Base-by-base conservation (phyloP, 179 eudicot genomes). In the Dionaea muscipula region DNA sequence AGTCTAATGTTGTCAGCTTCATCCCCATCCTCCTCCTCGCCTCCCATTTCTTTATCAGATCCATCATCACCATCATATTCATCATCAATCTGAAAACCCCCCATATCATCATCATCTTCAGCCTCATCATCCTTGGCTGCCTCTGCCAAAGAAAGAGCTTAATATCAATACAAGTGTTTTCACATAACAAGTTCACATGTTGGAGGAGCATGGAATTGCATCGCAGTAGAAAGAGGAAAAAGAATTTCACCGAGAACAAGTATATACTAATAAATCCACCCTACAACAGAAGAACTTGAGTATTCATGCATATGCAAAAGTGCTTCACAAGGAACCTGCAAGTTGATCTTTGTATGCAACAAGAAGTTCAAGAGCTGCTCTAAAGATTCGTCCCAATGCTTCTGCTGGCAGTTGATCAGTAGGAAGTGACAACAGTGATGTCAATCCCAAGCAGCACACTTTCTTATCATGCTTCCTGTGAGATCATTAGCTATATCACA, bases 391-490 rank as follows among this genome's bases (percentile, higher is more conserved):
- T 26, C 84, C 89, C 38, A 84, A 70, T 41, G 96, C 96, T 47
- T 88, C 96, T n/a, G 68, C 75, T 20, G 96, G 99, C 63, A 93
- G 70, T 70, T 80, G 96, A 45, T 78, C 93, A 26, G 78, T 69
- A 62, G 93, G 93, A 69, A 88, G 93, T 44, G 83, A 65, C 28
- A 93, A 74, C 71, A 93, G 70, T 0, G 96, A 79, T 39, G 81
- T 93, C 76, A 93, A 75, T 47, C 98, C 98, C 93, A 91, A 78
- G 58, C 91, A 84, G 75, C 98, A 91, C 19, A 91, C 93, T 57
- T 91, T 91, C 72, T 91, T 91, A 63, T 88, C 96, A 63, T 88
- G 86, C 71, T 84, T 94, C 71, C 97, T 89, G 78, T 56, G 67
- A 69, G 31, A 12, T 50, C 18, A 56, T 17, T 36, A 65, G 22